Evolutionary conservation across 768 basidiomycete species (phyloP), one percentile per base, ranked within the genome.

Genomic region (Infundibulicybe gibba): DNA sequence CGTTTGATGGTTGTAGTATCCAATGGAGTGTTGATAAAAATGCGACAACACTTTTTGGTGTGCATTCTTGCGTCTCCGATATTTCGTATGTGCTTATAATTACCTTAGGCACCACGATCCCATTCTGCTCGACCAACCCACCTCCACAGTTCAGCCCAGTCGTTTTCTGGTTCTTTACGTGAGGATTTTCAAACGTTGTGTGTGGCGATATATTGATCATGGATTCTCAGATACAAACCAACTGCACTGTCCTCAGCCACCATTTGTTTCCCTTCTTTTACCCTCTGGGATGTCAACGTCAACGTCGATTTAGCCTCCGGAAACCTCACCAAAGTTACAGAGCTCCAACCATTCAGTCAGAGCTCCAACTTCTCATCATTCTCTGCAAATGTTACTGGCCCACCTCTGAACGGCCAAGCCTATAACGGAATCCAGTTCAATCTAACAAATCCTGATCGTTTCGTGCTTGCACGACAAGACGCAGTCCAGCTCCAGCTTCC

Each of bases 141-240:
- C 62, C 65, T 3, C 53, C 60, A 10, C 61, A 72, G 37, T 77
- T 77, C 34, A 67, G 61, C 13, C 79, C 80, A 0, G 67, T 77
- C 14, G 64, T 78, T 16, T 79, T 81, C 56, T 83, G 79, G 81
- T 77, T 79, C 58, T 80, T 80, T 73, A 67, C 57, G 61, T 61
- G 17, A 32, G 57, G 40, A 20, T 16, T 3, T n/a, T 39, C 11
- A 14, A n/a, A 15, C 9, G 2, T n/a, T 13, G 25, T 17, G 11
- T 10, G 3, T 11, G 32, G 11, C 16, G 39, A 5, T 21, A 17
- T 34, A 21, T 32, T 32, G 11, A 40, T 32, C 31, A n/a, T 12
- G 8, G 17, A 15, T 43, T 20, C 35, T 17, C 39, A 68, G 66
- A 31, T 70, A 70, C 44, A 49, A 61, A n/a, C 71, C 76, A 13